Evolutionary conservation across 257 asterid species (phyloP), one percentile per base, ranked within the genome.

Genomic region (Solanum corneliomulleri): DNA sequence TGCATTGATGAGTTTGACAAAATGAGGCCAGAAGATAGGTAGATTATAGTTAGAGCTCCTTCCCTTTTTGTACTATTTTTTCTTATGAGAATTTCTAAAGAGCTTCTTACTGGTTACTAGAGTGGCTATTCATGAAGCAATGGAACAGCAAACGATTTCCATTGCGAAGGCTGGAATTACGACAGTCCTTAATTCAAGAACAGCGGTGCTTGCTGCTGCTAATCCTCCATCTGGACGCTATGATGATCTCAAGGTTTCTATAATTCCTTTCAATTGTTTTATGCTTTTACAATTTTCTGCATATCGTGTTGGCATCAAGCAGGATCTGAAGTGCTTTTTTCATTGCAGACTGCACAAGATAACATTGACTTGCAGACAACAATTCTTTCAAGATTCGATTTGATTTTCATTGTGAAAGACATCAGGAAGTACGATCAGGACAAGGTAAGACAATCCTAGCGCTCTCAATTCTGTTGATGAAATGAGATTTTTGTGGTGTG

Each of bases 91-190:
- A 9, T 86, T 86, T 93, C 69, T 83, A 82, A 82, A 31, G 69
- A 42, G 56, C 52, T 81, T 88, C 82, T 86, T 87, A 35, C 72
- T 47, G 88, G 89, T 92, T 69, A 58, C 25, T 87, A 96, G 99
- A 93, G 99, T 97, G 91, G 99, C 99, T 86, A 97, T 97, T 88
- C 99, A 97, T 88, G 99, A 97, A 94, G 99, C 99, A 33, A 97
- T 97, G 99, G 99, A 97, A 89, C 99, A 97, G 93, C 99, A 97
- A 92, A 97, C 99, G n/a, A 97, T 97, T 89, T 97, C 99, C 87
- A 96, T 97, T 75, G 99, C 99, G 33, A 97, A 97, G 94, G 99
- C 99, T 71, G 99, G 99, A 92, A 97, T 97, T 88, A 97, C 99
- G 62, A 97, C 99, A 21, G 99, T 97, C 89, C 99, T 97, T 88